Evolutionary conservation across 805 yeast species (phyloP), one percentile per base, ranked within the genome.

Genomic region (Debaryomyces castellii): DNA sequence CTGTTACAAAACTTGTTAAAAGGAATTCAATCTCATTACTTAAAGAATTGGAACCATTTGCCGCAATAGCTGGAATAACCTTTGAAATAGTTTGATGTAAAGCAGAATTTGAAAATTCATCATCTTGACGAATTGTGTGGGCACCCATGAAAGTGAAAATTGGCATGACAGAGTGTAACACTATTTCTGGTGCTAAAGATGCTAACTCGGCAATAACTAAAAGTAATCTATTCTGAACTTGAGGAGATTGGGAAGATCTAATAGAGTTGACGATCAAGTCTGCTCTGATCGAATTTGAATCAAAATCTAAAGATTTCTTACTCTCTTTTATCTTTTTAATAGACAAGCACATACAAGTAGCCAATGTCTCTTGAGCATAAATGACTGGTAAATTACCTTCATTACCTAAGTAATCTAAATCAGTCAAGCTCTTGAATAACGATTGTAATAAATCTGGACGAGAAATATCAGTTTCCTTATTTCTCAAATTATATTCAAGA

Each of bases 121-220:
- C 98, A 64, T 94, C 99, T 67, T 94, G 97, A 58, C 96, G 85
- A 43, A 94, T 81, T 11, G 97, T 91, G 59, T 90, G 96, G 10
- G 98, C 96, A 48, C 99, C 99, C 98, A 94, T 94, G 58, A 94
- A 94, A 1, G 99, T 94, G 73, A 94, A 94, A 42, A 94, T 92
- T n/a, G 99, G 99, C 99, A 94, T 94, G 7, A 94, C 96, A 2
- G 97, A 87, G 67, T 94, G 98, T 44, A 94, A 72, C 23, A 94
- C 90, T 24, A 87, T 81, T 59, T 92, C 97, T 7, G 98, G 97
- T 10, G 92, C 87, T 45, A 94, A 69, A 0, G 89, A 74, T 0
- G 98, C 98, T 53, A 94, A 71, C 40, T 89, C 85, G 2, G 97
- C 87, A 53, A 94, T 83, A 22, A 94, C 92, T 47, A 92, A 71